These are phyloP conservation scores for Pittosporum tobira DNA, from an alignment of 129 eudicot species.

Conservation along the genomic window DNA sequence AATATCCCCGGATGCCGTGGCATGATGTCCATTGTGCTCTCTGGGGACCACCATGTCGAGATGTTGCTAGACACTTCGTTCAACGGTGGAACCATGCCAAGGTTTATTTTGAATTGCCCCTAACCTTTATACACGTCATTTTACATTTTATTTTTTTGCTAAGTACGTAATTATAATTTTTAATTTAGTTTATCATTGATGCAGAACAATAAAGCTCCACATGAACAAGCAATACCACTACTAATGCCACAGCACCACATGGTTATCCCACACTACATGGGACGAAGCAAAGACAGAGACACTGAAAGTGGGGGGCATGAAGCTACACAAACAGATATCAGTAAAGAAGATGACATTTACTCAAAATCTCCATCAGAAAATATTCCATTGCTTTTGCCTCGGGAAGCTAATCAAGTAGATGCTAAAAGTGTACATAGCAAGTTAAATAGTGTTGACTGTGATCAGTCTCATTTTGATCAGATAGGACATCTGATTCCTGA, in stretches of 20 bases:
- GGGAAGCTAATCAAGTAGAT: constrained; percentile 45
- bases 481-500: constrained; percentile 20
- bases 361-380: constrained; percentile 68
- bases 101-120: constrained; percentile 34
- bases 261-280: constrained; percentile 98
- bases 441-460: constrained; percentile 17
- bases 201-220: constrained; percentile 84
- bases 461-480: constrained; percentile 17
- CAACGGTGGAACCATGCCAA: constrained; percentile 99
- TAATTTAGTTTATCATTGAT: constrained; percentile 14
- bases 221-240: constrained; percentile 75
- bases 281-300: constrained; percentile 46
- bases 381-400: constrained; percentile 88
- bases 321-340: constrained; percentile 17
- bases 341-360: constrained; percentile 34
- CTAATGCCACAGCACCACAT: constrained; percentile 93
- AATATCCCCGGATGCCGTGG: constrained; percentile 97
- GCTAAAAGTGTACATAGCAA: constrained; percentile 16
- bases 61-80: constrained; percentile 89
- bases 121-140: neutral
- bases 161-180: constrained; percentile 5
- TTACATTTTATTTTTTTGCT: neutral
- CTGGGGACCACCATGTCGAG: constrained; percentile 98
- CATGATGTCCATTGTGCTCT: constrained; percentile 99
- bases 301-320: constrained; percentile 29